Base-by-base conservation (phyloP, 164 flowering plant species). In the Litsea cubeba region DNA sequence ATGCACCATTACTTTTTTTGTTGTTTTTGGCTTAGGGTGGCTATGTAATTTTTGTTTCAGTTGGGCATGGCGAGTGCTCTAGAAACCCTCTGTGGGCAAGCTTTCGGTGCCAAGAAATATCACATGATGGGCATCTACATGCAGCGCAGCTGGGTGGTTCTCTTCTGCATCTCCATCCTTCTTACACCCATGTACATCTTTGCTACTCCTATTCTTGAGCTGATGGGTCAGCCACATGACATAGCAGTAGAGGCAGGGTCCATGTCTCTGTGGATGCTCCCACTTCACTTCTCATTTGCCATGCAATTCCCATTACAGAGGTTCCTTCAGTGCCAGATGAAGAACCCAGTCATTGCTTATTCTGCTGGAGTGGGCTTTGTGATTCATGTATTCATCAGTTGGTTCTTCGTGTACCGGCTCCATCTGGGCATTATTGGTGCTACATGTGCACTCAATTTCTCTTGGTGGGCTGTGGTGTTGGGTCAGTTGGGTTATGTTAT, bases 51-150 rank as follows among this genome's bases (percentile, higher is more conserved):
- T 26, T 10, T 68, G 35, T 20, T 40, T 24, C 71, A 87, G 90
- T 63, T 87, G n/a, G 90, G 90, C 0, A 86, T 87, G 90, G 86
- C 86, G 1, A 87, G 90, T 71, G 88, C 88, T 6, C 73, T 86
- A 3, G 90, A 86, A 65, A 87, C 88, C 1, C 76, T 87, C 2
- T 84, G 90, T 30, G 88, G 90, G 46, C 90, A 87, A 76, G 88
- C 90, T 4, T 86, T 30, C 57, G 90, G 90, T 7, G 88, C 87
- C 1, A 82, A 80, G 51, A 78, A 80, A 69, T 76, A 82, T 75
- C 76, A 82, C 72, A 84, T 87, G 88, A 40, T 87, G 62, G 90
- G 90, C 4, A 73, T 86, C 24, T 84, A 88, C 71, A 14, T 88
- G 81, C 91, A 88, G 65, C 75, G 89, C 0, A 85, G 88, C 1